Percentiles rank a stretch among this genome's conserved stretches.
These are phyloP conservation scores for Meyerozyma guilliermondii DNA, from an alignment of 1,139 yeast genomes.

Conservation along the genomic window DNA sequence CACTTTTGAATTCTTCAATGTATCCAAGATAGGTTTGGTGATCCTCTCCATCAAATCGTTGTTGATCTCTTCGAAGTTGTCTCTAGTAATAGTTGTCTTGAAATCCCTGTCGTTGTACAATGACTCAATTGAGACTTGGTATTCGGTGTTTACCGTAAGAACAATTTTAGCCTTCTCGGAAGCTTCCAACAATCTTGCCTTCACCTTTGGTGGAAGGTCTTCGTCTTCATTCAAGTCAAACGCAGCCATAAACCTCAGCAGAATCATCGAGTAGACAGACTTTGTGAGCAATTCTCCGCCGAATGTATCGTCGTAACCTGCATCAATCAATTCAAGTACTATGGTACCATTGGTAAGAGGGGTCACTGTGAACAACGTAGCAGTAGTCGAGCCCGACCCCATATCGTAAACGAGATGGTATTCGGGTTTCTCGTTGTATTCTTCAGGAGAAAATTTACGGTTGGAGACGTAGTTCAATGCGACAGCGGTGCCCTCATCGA, in stretches of 20 bases:
- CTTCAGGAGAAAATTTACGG: conserved; percentile 34
- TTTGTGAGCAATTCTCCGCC: conserved; percentile 78
- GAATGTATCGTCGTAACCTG: conserved; percentile 57
- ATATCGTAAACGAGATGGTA: conserved; percentile 78
- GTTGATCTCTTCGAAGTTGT: conserved; percentile 66
- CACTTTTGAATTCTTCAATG: conserved; percentile 32
- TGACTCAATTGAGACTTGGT: conserved; percentile 65
- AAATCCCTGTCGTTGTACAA: conserved; percentile 70
- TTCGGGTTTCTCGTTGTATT: conserved; percentile 37
- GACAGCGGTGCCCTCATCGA: conserved; percentile 89
- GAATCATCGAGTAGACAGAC: conserved; percentile 55
- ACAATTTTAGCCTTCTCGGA: conserved; percentile 86
- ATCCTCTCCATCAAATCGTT: conserved; percentile 41
- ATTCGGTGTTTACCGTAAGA: conserved; percentile 83
- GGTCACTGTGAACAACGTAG: conserved; percentile 68
- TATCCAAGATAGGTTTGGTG: conserved; percentile 50
- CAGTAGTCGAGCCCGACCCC: conserved; percentile 91
- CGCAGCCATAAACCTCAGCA: conserved; percentile 49
- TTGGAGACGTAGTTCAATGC: conserved; percentile 71
- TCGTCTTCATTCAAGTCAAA: conserved; percentile 28
- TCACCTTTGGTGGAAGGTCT: conserved; percentile 49
- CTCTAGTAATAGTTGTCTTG: conserved; percentile 58
- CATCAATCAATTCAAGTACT: conserved; percentile 61
- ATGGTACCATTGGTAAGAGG: conserved; percentile 39
- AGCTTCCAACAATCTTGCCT: conserved; percentile 68